phyloP scores from a whole-genome alignment of 495 filamentous ascomycete genomes.

The Penicillium paradoxum region DNA sequence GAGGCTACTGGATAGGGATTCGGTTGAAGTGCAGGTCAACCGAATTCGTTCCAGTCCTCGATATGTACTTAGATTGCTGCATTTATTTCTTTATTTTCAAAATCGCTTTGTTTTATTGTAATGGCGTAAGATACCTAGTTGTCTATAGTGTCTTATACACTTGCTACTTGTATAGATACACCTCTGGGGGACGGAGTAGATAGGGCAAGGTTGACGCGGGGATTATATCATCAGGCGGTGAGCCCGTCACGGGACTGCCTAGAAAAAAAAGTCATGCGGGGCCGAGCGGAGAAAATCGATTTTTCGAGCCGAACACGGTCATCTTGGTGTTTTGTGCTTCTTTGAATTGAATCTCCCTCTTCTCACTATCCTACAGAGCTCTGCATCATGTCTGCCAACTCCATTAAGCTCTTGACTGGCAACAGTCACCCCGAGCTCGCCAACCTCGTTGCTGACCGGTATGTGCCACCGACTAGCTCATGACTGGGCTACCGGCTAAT shows the following conservation, averaged over 20 bases:
- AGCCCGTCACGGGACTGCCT: slow-evolving; percentile 8
- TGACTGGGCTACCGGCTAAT: slow-evolving; percentile 6
- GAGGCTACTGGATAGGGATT: slow-evolving; percentile 6
- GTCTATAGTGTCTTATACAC: background rate
- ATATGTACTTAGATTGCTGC: slow-evolving; percentile 29
- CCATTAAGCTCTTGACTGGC: slow-evolving; percentile 92
- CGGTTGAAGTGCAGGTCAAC: slow-evolving; percentile 47
- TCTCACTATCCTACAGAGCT: background rate
- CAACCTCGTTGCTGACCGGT: slow-evolving; percentile 87
- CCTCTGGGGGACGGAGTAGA: too few relatives aligned
- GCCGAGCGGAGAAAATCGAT: slow-evolving; percentile 9
- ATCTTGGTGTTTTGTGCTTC: slow-evolving; percentile 3
- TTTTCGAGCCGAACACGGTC: slow-evolving; percentile 10
- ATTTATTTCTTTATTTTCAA: slow-evolving; percentile 10
- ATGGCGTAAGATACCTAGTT: background rate
- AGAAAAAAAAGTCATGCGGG: slow-evolving; percentile 7
- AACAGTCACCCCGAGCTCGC: slow-evolving; percentile 93
- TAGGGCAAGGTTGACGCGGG: background rate
- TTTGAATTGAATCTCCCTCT: background rate
- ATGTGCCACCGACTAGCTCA: slow-evolving; percentile 19
- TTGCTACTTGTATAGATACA: too few relatives aligned
- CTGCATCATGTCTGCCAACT: slow-evolving; percentile 68
- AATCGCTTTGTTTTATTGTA: background rate
- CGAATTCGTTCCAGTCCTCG: slow-evolving; percentile 5
- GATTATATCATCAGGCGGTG: slow-evolving; percentile 20